phyloP scores from a whole-genome alignment of 257 asterid species.

The Salvia splendens region DNA sequence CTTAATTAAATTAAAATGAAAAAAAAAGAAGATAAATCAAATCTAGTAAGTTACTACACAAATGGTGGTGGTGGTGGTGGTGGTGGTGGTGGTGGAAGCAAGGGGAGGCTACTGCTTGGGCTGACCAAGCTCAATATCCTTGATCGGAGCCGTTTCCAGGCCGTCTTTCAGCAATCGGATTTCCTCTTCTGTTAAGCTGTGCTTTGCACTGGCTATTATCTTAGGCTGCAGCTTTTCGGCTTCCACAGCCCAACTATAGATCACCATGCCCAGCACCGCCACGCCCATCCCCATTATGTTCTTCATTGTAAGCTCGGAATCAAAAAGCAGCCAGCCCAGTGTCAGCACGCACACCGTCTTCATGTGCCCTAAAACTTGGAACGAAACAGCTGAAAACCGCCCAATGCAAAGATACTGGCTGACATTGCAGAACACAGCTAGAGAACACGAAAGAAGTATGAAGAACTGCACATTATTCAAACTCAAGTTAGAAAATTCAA shows the following conservation, averaged over 20 bases:
- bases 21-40: not conserved
- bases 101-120: conserved; percentile 33
- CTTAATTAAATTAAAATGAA: not conserved
- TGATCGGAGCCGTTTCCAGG: conserved; percentile 41
- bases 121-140: conserved; percentile 60
- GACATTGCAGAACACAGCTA: conserved; percentile 94
- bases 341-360: conserved; percentile 86
- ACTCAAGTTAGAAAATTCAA: conserved; percentile 28
- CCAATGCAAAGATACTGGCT: conserved; percentile 98
- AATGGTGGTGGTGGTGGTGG: conserved; percentile 2
- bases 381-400: conserved; percentile 91
- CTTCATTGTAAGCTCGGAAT: conserved; percentile 81
- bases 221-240: conserved; percentile 61
- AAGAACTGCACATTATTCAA: conserved; percentile 60
- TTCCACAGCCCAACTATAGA: conserved; percentile 97
- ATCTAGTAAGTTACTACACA: conserved; percentile 20
- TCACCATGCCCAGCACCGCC: conserved; percentile 85
- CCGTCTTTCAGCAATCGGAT: conserved; percentile 76
- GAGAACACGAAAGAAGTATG: conserved; percentile 70
- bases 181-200: conserved; percentile 91
- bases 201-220: conserved; percentile 50
- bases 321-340: conserved; percentile 86
- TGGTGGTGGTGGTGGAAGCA: not conserved
- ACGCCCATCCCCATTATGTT: conserved; percentile 83
- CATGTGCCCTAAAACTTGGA: conserved; percentile 96